Conservation (phyloP, 2,329 filamentous ascomycete genomes). For the Exophiala aquamarina region DNA sequence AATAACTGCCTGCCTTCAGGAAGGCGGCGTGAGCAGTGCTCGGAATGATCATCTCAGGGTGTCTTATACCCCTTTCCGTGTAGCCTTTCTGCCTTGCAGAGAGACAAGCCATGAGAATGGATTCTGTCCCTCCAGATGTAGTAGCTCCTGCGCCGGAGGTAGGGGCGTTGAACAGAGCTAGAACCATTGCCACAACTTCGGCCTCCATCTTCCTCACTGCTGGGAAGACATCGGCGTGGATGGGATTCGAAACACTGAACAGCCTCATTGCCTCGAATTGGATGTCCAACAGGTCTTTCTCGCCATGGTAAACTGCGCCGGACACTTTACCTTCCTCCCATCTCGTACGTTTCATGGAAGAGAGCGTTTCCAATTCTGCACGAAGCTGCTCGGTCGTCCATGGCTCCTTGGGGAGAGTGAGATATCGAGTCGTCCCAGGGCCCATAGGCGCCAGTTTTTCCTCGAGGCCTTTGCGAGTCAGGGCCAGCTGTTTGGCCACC, state of each 20-base stretch:
- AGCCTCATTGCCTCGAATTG: slow-evolving; percentile 91
- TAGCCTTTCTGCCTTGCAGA: slow-evolving; percentile 87
- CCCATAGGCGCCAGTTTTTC: slow-evolving; percentile 76
- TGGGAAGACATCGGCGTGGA: slow-evolving; percentile 97
- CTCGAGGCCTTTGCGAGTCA: slow-evolving; percentile 78
- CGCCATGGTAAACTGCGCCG: slow-evolving; percentile 94
- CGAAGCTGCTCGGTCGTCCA: slow-evolving; percentile 77
- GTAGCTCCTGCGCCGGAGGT: slow-evolving; percentile 82
- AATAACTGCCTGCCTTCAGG: slow-evolving; percentile 91
- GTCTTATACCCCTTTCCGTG: slow-evolving; percentile 78
- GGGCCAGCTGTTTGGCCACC: slow-evolving; percentile 79
- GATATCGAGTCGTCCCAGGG: slow-evolving; percentile 69
- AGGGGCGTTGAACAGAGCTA: slow-evolving; percentile 86
- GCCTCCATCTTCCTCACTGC: slow-evolving; percentile 99
- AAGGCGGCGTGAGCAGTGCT: slow-evolving; percentile 95
- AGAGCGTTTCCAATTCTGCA: slow-evolving; percentile 75
- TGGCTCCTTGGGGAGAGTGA: slow-evolving; percentile 77
- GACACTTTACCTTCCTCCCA: slow-evolving; percentile 97
- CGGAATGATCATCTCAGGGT: slow-evolving; percentile 97
- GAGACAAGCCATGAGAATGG: slow-evolving; percentile 92
- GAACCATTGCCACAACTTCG: slow-evolving; percentile 91
- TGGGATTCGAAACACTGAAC: slow-evolving; percentile 94
- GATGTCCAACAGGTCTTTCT: slow-evolving; percentile 73
- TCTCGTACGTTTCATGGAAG: slow-evolving; percentile 85
- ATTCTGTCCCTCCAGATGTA: slow-evolving; percentile 92